A percentile compares a stretch with the other conserved stretches of the same genome.
Conservation (phyloP, 2,329 filamentous ascomycete species). For the Macrophomina tecta region DNA sequence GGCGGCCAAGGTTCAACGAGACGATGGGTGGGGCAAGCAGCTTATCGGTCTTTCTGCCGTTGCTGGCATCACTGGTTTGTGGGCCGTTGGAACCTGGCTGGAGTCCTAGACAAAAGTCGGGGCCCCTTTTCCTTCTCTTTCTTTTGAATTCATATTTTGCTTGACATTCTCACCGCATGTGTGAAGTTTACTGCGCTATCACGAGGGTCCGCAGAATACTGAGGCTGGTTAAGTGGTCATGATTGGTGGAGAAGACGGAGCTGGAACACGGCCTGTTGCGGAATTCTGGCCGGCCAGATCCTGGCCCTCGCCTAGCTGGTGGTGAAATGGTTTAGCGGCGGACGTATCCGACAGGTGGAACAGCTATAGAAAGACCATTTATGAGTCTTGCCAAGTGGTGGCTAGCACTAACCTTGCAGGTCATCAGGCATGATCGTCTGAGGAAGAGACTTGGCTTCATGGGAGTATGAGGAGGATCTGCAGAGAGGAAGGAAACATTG, state of each 20-base stretch:
- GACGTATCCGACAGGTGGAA: slow-evolving; percentile 3
- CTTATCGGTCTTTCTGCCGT: slow-evolving; percentile 47
- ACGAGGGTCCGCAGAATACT: not conserved
- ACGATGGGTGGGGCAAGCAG: slow-evolving; percentile 49
- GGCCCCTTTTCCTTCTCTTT: not conserved
- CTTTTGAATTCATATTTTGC: slow-evolving; percentile 2
- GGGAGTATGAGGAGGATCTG: not conserved
- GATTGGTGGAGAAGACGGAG: not conserved
- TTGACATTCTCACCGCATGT: not conserved
- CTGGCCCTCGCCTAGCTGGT: not conserved
- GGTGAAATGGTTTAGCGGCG: not conserved
- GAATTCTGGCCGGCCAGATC: not conserved
- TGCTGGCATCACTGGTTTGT: slow-evolving; percentile 46
- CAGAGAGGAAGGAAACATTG: not conserved
- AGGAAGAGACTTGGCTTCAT: not conserved
- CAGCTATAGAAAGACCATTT: not conserved
- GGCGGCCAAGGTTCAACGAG: slow-evolving; percentile 43
- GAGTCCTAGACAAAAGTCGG: slow-evolving; percentile 32
- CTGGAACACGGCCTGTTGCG: not conserved
- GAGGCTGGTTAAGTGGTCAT: not conserved
- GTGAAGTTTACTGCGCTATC: not conserved
- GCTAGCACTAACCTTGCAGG: not conserved
- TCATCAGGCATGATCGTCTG: not conserved
- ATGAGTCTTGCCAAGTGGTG: not conserved
- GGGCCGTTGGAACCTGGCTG: slow-evolving; percentile 48